Evolutionary conservation across 495 filamentous ascomycete species (phyloP).

Genomic region (Xylaria cubensis): DNA sequence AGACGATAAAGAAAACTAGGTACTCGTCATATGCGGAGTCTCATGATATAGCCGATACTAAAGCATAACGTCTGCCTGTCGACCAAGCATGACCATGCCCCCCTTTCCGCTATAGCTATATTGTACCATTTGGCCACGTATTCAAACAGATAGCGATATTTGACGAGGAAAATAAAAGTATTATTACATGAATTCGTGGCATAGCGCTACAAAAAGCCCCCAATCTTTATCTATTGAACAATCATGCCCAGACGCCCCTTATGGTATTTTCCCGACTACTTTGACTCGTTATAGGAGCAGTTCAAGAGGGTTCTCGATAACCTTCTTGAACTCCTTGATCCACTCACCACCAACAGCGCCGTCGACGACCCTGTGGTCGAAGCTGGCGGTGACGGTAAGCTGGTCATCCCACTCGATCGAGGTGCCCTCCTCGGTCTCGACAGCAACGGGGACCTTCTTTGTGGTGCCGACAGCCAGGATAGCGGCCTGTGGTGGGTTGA

Average conservation of each 20-base stretch:
- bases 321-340: slow-evolving; percentile 96
- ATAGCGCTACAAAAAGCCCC: slow-evolving; percentile 42
- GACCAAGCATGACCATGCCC: neutral
- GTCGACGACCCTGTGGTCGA: slow-evolving; percentile 92
- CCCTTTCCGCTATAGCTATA: neutral
- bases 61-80: neutral
- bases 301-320: slow-evolving; percentile 95
- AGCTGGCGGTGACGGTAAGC: slow-evolving; percentile 91
- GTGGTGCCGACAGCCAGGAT: slow-evolving; percentile 95
- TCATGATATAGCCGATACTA: neutral
- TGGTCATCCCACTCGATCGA: slow-evolving; percentile 94
- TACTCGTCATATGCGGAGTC: neutral
- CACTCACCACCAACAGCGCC: slow-evolving; percentile 97
- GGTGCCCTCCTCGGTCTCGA: slow-evolving; percentile 81
- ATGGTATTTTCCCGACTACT: slow-evolving; percentile 24
- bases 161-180: slow-evolving; percentile 25
- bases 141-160: neutral
- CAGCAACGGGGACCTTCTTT: slow-evolving; percentile 91
- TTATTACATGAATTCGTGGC: slow-evolving; percentile 44
- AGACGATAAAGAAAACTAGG: neutral
- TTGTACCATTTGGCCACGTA: slow-evolving; percentile 18
- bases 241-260: slow-evolving; percentile 44
- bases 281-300: slow-evolving; percentile 72
- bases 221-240: slow-evolving; percentile 41
- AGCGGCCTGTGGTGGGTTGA: slow-evolving; percentile 97